Conservation (phyloP, 768 basidiomycete genomes). For the Naematelia aurantialba region DNA sequence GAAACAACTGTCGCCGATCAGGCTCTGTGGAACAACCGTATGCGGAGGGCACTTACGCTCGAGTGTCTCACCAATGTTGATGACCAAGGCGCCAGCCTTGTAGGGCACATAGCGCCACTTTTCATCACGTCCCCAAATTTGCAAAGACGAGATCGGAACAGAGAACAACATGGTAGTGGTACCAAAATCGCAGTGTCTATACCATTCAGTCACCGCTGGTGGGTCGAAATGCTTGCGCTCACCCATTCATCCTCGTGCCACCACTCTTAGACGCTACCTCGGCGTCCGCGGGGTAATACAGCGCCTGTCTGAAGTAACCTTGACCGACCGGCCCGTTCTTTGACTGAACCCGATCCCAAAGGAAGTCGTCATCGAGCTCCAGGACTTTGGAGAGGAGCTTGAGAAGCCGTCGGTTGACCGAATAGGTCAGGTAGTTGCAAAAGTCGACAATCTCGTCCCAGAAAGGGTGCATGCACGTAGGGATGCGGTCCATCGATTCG, state of each 20-base stretch:
- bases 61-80: slow-evolving; percentile 33
- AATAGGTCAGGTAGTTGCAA: not conserved
- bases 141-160: slow-evolving; percentile 26
- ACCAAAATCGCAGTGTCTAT: slow-evolving; percentile 8
- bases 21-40: too few relatives aligned
- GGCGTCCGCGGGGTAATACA: not conserved
- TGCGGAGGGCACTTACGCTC: too few relatives aligned
- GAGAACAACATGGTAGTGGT: slow-evolving; percentile 16
- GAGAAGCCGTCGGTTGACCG: slow-evolving; percentile 12
- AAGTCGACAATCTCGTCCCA: slow-evolving; percentile 17
- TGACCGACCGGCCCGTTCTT: slow-evolving; percentile 6
- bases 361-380: slow-evolving; percentile 20
- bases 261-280: too few relatives aligned
- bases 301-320: slow-evolving; percentile 8
- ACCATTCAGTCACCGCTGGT: not conserved
- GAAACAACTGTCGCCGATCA: too few relatives aligned
- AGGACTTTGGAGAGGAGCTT: slow-evolving; percentile 20
- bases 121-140: slow-evolving; percentile 25
- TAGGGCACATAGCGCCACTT: slow-evolving; percentile 35
- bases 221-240: too few relatives aligned
- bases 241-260: too few relatives aligned
- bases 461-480: slow-evolving; percentile 12
- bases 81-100: slow-evolving; percentile 22
- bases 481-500: not conserved
- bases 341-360: slow-evolving; percentile 15